These are phyloP conservation scores for Cordyceps pruinosa DNA, from an alignment of 2,329 filamentous ascomycete genomes.

Conservation along the genomic window DNA sequence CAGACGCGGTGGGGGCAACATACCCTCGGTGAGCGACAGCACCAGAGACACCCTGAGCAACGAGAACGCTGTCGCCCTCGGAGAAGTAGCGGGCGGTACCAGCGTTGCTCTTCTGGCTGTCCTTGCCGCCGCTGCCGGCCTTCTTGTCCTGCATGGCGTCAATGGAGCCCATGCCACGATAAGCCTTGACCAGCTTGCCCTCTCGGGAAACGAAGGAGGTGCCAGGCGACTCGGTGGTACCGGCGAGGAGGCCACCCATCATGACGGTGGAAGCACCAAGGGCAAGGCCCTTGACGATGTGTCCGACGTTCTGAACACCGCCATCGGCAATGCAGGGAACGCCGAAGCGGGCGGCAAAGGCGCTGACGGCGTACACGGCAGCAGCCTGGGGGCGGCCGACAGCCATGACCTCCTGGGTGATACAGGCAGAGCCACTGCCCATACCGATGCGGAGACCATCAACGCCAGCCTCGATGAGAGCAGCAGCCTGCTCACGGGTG, in stretches of 20 bases:
- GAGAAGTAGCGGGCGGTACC: slow-evolving; percentile 98
- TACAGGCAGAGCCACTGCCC: slow-evolving; percentile 96
- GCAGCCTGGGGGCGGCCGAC: slow-evolving; percentile 94
- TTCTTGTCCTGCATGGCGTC: slow-evolving; percentile 99
- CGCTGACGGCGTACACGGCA: slow-evolving; percentile 81
- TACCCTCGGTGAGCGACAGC: slow-evolving; percentile 69
- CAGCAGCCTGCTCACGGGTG: slow-evolving; percentile 90
- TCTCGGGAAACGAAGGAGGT: slow-evolving; percentile 94
- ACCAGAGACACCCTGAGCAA: slow-evolving; percentile 93
- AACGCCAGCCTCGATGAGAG: slow-evolving; percentile 84
- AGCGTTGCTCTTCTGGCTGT: slow-evolving; percentile 75
- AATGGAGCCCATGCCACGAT: slow-evolving; percentile 98
- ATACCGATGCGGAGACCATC: slow-evolving; percentile 98
- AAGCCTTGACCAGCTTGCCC: slow-evolving; percentile 97
- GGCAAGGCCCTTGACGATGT: slow-evolving; percentile 96
- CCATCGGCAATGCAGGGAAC: slow-evolving; percentile 97
- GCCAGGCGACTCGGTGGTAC: slow-evolving; percentile 94
- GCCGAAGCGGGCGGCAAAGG: slow-evolving; percentile 86
- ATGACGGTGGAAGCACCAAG: slow-evolving; percentile 93
- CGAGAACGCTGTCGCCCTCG: slow-evolving; percentile 87
- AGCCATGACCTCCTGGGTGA: slow-evolving; percentile 99
- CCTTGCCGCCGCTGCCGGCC: slow-evolving; percentile 66
- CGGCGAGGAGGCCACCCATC: slow-evolving; percentile 97
- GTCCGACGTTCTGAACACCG: slow-evolving; percentile 95
- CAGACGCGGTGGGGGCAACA: slow-evolving; percentile 19